Evolutionary conservation across 257 asterid species (phyloP).

Genomic region (Cinchona pubescens): DNA sequence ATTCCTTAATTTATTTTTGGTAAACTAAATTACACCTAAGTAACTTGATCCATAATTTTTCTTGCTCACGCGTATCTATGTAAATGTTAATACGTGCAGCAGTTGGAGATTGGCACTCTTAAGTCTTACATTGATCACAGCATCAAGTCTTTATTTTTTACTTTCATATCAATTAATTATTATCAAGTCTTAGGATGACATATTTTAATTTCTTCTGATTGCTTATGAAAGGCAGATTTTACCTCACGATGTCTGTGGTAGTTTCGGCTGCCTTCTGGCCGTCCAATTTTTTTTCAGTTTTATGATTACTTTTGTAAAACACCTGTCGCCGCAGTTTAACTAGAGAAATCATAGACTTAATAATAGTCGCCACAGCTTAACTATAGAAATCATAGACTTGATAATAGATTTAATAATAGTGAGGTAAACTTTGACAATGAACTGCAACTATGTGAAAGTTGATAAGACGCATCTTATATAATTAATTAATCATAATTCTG

Average conservation of each 20-base stretch:
- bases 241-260: not conserved
- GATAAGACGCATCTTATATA: too few species aligned
- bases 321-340: too few species aligned
- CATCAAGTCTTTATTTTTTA: not conserved
- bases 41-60: not conserved
- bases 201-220: not conserved
- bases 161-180: too few species aligned
- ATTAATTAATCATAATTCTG: too few species aligned
- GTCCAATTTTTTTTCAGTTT: too few species aligned
- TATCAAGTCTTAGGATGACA: not conserved
- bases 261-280: not conserved
- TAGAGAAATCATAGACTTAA: too few species aligned
- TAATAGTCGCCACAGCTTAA: not conserved
- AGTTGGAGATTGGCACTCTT: not conserved
- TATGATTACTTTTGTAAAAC: too few species aligned
- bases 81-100: not conserved
- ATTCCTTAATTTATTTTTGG: not conserved
- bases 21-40: not conserved
- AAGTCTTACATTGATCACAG: not conserved
- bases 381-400: not conserved
- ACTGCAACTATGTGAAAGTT: too few species aligned
- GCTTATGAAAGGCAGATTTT: not conserved
- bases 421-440: too few species aligned
- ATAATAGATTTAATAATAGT: too few species aligned
- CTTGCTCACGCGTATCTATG: too few species aligned